Evolutionary conservation across 2,329 filamentous ascomycete species (phyloP).

Genomic region (Exophiala sideris): DNA sequence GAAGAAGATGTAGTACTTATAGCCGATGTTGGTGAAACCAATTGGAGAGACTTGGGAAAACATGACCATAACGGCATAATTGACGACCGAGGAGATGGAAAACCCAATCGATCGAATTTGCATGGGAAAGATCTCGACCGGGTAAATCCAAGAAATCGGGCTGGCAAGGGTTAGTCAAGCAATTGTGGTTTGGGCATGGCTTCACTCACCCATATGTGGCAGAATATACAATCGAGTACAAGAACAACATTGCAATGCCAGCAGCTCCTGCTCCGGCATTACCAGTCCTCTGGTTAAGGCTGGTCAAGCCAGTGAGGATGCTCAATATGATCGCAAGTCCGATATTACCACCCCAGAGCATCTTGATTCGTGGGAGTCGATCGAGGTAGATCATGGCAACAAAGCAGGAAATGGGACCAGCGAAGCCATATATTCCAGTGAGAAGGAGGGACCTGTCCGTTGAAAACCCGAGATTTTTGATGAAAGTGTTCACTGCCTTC

Average conservation of each 20-base stretch:
- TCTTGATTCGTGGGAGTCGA: neutral
- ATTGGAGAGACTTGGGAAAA: conserved; percentile 31
- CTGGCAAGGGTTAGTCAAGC: neutral
- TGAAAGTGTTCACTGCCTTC: neutral
- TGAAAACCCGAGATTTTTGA: neutral
- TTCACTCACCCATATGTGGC: neutral
- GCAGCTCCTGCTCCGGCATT: neutral
- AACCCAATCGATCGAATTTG: conserved; percentile 60
- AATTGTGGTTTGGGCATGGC: neutral
- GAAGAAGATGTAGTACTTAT: conserved; percentile 29
- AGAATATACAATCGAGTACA: neutral
- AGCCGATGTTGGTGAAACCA: conserved; percentile 33
- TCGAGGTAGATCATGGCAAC: neutral
- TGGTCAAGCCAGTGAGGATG: neutral
- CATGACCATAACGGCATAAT: conserved; percentile 48
- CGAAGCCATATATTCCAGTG: neutral
- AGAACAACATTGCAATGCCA: neutral
- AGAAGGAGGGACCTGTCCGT: neutral
- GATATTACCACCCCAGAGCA: neutral
- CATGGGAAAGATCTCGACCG: conserved; percentile 64
- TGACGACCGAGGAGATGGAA: conserved; percentile 57
- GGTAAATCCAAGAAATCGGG: conserved; percentile 46
- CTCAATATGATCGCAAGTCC: neutral
- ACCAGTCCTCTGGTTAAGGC: neutral
- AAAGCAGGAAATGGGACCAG: neutral